Evolutionary conservation across 2,329 filamentous ascomycete species (phyloP), one percentile per base, ranked within the genome.

Genomic region (Paracoccidioides brasiliensis): DNA sequence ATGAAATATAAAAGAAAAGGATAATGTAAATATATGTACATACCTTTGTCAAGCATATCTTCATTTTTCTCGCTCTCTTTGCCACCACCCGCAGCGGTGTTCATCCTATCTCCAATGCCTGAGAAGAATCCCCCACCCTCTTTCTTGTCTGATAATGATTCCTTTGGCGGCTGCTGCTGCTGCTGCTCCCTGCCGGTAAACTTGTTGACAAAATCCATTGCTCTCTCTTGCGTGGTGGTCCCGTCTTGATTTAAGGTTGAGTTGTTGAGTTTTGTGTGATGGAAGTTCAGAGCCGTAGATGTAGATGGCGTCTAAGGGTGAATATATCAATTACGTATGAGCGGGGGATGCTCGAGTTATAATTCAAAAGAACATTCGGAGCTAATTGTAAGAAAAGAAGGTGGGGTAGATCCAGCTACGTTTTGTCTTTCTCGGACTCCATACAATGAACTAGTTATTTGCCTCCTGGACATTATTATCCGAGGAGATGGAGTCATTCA

Each of bases 21-120:
- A 7, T 40, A 6, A 52, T 12, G 8, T 12, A 6, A 10, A 22
- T 10, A 15, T 37, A 9, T 37, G 46, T 30, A 37, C 33, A 58
- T 68, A 88, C 86, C 84, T 75, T 93, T 93, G 74, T 93, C 88
- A 53, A 93, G 80, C n/a, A 70, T 73, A 66, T 91, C 86, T 70
- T 93, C 87, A 63, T 90, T 86, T 80, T 88, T 84, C 79, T 91
- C 88, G 67, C 84, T 82, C 70, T 86, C 75, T 38, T 72, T 72
- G 41, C 88, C 88, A 54, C 88, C 88, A 40, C 88, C 88, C 22
- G 84, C 85, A 61, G 83, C 76, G 56, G 72, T 67, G 74, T 91
- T 88, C 57, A 90, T 53, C 74, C 87, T 88, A 72, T 84, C 79
- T 67, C 81, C 78, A 60, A 90, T 68, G 58, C 83, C 81, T 58